phyloP scores from a whole-genome alignment of 495 filamentous ascomycete genomes.

The Penicillium cosmopolitanum region DNA sequence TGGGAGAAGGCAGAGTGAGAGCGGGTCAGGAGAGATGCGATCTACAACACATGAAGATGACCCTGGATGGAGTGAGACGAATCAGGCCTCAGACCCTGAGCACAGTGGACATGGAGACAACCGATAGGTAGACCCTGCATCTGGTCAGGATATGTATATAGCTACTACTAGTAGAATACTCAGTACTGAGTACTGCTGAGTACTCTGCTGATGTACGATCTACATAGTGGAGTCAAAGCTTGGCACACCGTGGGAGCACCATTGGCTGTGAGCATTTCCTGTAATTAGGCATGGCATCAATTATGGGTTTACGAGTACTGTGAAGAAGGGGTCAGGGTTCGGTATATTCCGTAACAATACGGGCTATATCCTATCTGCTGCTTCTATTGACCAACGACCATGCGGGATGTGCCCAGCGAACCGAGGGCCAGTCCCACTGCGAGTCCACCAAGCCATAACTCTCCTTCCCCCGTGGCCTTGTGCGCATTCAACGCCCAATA shows the following conservation, averaged over 20 bases:
- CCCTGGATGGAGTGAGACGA: background rate
- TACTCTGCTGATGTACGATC: background rate
- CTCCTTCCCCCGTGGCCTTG: constrained; percentile 57
- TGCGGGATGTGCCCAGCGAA: constrained; percentile 47
- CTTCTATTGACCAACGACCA: background rate
- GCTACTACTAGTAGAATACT: no score
- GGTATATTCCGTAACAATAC: no score
- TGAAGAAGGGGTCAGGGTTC: no score
- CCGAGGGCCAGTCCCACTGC: constrained; percentile 58
- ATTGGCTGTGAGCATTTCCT: constrained; percentile 10
- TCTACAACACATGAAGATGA: background rate
- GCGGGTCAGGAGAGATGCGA: background rate
- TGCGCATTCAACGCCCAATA: constrained; percentile 68
- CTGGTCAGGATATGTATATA: background rate
- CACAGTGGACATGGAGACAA: background rate
- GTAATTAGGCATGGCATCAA: background rate
- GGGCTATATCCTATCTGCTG: background rate
- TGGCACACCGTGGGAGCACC: constrained; percentile 9
- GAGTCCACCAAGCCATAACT: constrained; percentile 59
- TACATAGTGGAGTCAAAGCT: constrained; percentile 16
- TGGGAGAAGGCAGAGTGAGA: no score
- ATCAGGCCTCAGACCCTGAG: background rate
- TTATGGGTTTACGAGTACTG: no score
- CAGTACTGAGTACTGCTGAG: background rate
- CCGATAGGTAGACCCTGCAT: constrained; percentile 6